These are phyloP conservation scores for Aspergillus sojae DNA, from an alignment of 2,329 filamentous ascomycete genomes.

Conservation along the genomic window DNA sequence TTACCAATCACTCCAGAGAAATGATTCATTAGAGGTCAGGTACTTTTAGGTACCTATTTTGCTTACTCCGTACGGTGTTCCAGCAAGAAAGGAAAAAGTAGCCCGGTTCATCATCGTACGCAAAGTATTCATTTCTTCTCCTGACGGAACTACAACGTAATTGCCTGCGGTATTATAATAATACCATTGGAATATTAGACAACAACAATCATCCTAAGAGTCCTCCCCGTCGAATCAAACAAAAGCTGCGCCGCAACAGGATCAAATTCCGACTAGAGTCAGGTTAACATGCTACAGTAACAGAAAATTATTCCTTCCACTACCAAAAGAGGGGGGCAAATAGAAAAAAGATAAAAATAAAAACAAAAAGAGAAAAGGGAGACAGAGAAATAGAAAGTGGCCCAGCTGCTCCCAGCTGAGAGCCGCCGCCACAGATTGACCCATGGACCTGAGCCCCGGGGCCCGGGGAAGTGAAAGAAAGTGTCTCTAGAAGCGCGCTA, in stretches of 20 bases:
- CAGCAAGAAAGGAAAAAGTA: constrained; percentile 12
- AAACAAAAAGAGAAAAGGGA: constrained; percentile 10
- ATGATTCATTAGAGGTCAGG: constrained; percentile 1
- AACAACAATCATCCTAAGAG: constrained; percentile 1
- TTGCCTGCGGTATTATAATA: background rate
- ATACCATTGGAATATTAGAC: background rate
- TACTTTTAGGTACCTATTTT: constrained; percentile 2
- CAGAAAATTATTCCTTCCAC: background rate
- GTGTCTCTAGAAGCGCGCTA: constrained; percentile 34
- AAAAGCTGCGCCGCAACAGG: constrained; percentile 11
- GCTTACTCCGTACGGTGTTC: background rate
- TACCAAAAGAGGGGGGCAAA: constrained; percentile 19
- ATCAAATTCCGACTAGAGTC: constrained; percentile 18
- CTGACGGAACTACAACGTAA: constrained; percentile 4
- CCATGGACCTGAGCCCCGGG: constrained; percentile 36
- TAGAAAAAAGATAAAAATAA: constrained; percentile 15
- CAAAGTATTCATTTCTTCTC: constrained; percentile 6
- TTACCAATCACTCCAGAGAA: constrained; percentile 15
- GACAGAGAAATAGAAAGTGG: constrained; percentile 15
- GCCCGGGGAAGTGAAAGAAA: constrained; percentile 38
- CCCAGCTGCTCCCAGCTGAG: constrained; percentile 18
- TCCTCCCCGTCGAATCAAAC: constrained; percentile 14
- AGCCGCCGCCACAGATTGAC: constrained; percentile 28
- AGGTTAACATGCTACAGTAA: background rate
- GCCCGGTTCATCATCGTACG: constrained; percentile 10